Evolutionary conservation across 176 grass and related monocot species (phyloP).

Genomic region (Lolium rigidum): DNA sequence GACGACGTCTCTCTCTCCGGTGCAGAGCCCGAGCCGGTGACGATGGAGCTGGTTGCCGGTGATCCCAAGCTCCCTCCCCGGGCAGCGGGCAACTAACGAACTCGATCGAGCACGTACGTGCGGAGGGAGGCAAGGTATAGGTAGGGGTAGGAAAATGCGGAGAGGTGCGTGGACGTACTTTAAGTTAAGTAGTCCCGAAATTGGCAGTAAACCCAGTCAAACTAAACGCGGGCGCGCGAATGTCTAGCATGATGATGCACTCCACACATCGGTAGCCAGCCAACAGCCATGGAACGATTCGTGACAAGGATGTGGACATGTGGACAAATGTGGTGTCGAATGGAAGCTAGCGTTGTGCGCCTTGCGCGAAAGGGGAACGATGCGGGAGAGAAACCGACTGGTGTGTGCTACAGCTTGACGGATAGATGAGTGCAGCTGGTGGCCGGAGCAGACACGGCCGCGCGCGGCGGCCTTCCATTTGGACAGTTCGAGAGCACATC

Average conservation of each 20-base stretch:
- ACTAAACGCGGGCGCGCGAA: background rate
- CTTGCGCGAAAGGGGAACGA: slow-evolving; percentile 28
- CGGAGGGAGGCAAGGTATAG: no score
- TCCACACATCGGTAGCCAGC: background rate
- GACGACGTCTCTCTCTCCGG: background rate
- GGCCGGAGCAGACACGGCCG: slow-evolving; percentile 21
- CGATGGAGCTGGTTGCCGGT: background rate
- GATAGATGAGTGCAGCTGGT: background rate
- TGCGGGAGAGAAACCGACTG: background rate
- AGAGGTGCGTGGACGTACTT: background rate
- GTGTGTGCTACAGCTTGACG: background rate
- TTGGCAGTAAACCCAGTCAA: background rate
- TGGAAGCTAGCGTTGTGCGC: slow-evolving; percentile 22
- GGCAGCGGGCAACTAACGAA: no score
- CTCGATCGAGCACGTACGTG: no score
- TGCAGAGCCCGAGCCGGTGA: background rate
- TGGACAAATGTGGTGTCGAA: background rate
- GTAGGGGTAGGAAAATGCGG: background rate
- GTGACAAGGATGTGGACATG: background rate
- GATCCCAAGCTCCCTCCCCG: no score
- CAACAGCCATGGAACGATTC: slow-evolving; percentile 2
- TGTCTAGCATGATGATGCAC: background rate
- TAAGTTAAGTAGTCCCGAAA: background rate
- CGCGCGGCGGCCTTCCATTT: slow-evolving; percentile 40
- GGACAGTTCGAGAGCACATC: background rate